Evolutionary conservation across 768 basidiomycete genomes (phyloP).

Genomic region (Phaffia australis): DNA sequence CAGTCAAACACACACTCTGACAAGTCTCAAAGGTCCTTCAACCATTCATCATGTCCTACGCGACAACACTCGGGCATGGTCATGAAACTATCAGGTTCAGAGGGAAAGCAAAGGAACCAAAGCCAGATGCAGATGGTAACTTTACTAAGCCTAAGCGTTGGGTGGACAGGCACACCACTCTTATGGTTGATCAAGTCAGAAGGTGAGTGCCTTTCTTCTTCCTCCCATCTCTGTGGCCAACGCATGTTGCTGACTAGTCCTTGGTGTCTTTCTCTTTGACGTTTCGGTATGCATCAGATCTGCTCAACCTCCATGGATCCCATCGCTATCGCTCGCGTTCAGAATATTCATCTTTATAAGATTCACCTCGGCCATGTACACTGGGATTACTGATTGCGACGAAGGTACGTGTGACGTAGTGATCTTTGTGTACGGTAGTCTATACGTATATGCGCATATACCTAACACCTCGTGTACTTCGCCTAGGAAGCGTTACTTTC

Average conservation of each 20-base stretch:
- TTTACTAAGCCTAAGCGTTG: slow-evolving; percentile 18
- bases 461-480: neutral
- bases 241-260: neutral
- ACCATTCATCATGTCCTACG: slow-evolving; percentile 7
- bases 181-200: slow-evolving; percentile 23
- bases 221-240: neutral
- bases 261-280: neutral
- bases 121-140: slow-evolving; percentile 15
- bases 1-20: no score
- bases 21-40: no score
- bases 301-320: slow-evolving; percentile 58
- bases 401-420: slow-evolving; percentile 55
- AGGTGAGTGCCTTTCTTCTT: slow-evolving; percentile 13
- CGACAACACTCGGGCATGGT: slow-evolving; percentile 15
- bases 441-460: neutral
- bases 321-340: slow-evolving; percentile 71
- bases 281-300: neutral
- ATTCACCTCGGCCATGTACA: slow-evolving; percentile 81
- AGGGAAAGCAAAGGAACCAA: slow-evolving; percentile 7
- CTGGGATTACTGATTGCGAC: slow-evolving; percentile 88
- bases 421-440: neutral
- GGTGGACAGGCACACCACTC: slow-evolving; percentile 22
- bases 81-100: slow-evolving; percentile 25
- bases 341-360: slow-evolving; percentile 72
- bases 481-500: neutral